Conservation (phyloP, 768 basidiomycete genomes). For the Heimioporus sp. region DNA sequence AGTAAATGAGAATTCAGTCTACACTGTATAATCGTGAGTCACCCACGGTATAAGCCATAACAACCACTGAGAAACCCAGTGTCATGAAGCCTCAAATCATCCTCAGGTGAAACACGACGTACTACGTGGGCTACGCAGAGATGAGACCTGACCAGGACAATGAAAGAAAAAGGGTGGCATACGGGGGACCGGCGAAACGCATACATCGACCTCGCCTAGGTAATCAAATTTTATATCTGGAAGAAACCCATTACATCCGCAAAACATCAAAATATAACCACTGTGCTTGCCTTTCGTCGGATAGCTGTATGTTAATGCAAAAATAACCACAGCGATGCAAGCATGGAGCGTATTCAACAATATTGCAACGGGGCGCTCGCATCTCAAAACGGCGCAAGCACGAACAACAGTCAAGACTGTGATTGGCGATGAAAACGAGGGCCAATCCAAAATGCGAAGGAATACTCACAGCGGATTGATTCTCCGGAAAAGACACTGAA, state of each 20-base stretch:
- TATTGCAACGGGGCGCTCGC: background rate
- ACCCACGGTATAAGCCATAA: background rate
- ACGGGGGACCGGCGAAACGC: background rate
- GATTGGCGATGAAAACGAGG: no score
- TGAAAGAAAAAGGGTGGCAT: background rate
- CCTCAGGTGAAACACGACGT: background rate
- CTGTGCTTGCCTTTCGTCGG: background rate
- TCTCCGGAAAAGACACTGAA: background rate
- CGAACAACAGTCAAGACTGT: slow-evolving; percentile 1
- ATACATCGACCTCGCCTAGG: background rate
- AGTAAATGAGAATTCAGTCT: background rate
- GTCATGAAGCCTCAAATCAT: background rate
- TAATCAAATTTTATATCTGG: background rate
- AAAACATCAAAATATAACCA: background rate
- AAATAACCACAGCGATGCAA: background rate
- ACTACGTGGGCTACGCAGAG: background rate
- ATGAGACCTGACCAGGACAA: background rate
- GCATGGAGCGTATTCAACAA: background rate
- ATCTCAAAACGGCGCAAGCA: background rate
- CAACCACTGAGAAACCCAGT: background rate
- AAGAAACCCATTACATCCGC: background rate
- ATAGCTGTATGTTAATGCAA: background rate
- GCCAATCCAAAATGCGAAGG: background rate
- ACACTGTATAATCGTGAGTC: background rate
- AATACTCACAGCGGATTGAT: background rate